A percentile compares a stretch with the other conserved stretches of the same genome.
Evolutionary conservation across 2,329 filamentous ascomycete species (phyloP).

Genomic region (Colletotrichum salicis): DNA sequence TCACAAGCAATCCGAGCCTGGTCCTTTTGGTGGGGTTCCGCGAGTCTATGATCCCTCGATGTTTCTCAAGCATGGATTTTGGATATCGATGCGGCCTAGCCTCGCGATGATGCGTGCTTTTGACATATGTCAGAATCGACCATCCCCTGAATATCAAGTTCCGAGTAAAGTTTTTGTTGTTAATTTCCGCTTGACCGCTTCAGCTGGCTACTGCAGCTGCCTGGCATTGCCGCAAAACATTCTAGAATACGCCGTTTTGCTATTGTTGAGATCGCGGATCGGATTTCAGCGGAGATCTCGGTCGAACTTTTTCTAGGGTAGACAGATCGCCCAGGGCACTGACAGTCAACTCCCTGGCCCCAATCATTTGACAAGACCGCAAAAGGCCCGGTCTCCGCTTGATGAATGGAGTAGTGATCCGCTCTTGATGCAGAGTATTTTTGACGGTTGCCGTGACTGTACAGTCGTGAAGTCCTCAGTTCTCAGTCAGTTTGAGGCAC

Average conservation of each 20-base stretch:
- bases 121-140: conserved; percentile 32
- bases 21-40: conserved; percentile 29
- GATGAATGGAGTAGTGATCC: conserved; percentile 2
- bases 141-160: not conserved
- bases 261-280: conserved; percentile 23
- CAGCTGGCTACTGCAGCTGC: not conserved
- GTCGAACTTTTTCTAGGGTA: conserved; percentile 17
- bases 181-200: conserved; percentile 6
- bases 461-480: not conserved
- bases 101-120: conserved; percentile 29
- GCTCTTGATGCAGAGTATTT: not conserved
- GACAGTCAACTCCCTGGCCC: conserved; percentile 2
- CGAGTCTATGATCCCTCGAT: conserved; percentile 36
- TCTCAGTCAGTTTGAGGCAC: not conserved
- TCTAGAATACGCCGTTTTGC: not conserved
- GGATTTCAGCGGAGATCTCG: conserved; percentile 32
- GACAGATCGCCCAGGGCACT: conserved; percentile 20
- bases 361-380: conserved; percentile 17
- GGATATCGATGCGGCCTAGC: conserved; percentile 31
- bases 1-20: conserved; percentile 32
- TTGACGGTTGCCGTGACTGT: not conserved
- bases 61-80: conserved; percentile 21
- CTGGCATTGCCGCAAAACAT: not conserved
- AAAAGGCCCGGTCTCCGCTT: conserved; percentile 25
- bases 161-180: not conserved